Evolutionary conservation across 352 stramenopile species (phyloP), one percentile per base, ranked within the genome.

Genomic region (Globisporangium yorkense): DNA sequence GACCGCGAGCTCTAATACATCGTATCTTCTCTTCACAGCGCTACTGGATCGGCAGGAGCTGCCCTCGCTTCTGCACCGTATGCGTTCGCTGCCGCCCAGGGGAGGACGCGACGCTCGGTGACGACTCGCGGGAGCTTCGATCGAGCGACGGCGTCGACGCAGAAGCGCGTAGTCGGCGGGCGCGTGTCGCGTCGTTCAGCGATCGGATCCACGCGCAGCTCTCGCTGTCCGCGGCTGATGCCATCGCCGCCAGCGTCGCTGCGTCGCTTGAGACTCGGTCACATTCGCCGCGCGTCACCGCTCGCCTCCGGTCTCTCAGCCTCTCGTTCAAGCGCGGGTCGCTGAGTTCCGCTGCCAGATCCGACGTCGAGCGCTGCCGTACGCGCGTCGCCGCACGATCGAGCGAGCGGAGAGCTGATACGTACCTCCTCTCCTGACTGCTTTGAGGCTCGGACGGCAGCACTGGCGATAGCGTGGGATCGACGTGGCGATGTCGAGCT

Each of bases 321-420:
- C 39, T 21, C 10, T 41, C 49, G 27, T 63, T 33, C 8, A 55
- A 21, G 21, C 40, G 51, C 35, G 51, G 52, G 51, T 66, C 63
- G 47, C 63, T 66, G 15, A 70, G 40, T 3, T 15, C 20, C 4
- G 29, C 20, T 2, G 59, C 45, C 21, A 58, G 20, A 53, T 63
- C 51, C 12, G 53, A 57, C 7, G 39, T 24, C 18, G 60, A 59
- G 15, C 24, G 43, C 21, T 61, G 51, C 0, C 65, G 65, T 18
- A 67, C 65, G 45, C 18, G 62, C 18, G 60, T 68, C 20, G 51
- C 45, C 1, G 35, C 53, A 12, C 53, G 61, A 4, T 71, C 57
- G 0, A 71, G 54, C 5, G 65, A 68, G 35, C 56, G 51, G 8
- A 13, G n/a, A 39, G 33, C 15, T 7, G 44, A 12, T 44, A 29